phyloP scores from a whole-genome alignment of 2,329 filamentous ascomycete species.

The Hypoxylon sp. region DNA sequence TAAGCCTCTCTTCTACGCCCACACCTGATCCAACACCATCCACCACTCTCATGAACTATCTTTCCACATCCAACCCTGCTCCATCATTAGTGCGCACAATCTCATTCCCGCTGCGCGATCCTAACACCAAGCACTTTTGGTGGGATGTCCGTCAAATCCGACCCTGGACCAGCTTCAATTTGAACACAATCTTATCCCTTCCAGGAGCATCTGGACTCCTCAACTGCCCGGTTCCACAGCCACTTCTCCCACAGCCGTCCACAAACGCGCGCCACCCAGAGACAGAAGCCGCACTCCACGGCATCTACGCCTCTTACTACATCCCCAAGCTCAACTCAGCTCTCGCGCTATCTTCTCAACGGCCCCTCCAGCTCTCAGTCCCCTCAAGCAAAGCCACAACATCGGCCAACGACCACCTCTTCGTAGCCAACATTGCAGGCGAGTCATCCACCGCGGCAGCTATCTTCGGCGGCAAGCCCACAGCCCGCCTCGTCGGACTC shows the following conservation, averaged over 20 bases:
- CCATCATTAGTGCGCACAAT: constrained; percentile 85
- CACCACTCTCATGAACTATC: constrained; percentile 82
- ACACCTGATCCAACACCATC: constrained; percentile 65
- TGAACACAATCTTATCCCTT: constrained; percentile 78
- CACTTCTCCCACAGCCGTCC: constrained; percentile 72
- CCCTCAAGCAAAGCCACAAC: constrained; percentile 56
- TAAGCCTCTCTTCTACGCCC: constrained; percentile 59
- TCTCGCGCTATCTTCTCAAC: constrained; percentile 79
- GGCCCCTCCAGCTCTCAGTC: constrained; percentile 69
- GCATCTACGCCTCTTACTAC: constrained; percentile 83
- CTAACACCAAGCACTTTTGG: constrained; percentile 88
- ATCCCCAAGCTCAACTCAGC: constrained; percentile 90
- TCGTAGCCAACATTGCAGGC: constrained; percentile 74
- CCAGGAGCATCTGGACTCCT: constrained; percentile 81
- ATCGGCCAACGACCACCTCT: constrained; percentile 69
- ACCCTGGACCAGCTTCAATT: constrained; percentile 85
- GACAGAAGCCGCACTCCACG: constrained; percentile 81
- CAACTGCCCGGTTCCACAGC: constrained; percentile 74
- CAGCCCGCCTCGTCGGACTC: constrained; percentile 71
- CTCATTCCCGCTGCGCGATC: constrained; percentile 76
- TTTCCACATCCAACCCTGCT: constrained; percentile 84
- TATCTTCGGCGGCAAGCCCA: constrained; percentile 64
- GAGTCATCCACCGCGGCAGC: constrained; percentile 69
- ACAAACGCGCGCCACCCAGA: constrained; percentile 78
- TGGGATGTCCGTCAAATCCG: constrained; percentile 93